Conservation (phyloP, 768 basidiomycete genomes). For the Xerocomellus intermedius region DNA sequence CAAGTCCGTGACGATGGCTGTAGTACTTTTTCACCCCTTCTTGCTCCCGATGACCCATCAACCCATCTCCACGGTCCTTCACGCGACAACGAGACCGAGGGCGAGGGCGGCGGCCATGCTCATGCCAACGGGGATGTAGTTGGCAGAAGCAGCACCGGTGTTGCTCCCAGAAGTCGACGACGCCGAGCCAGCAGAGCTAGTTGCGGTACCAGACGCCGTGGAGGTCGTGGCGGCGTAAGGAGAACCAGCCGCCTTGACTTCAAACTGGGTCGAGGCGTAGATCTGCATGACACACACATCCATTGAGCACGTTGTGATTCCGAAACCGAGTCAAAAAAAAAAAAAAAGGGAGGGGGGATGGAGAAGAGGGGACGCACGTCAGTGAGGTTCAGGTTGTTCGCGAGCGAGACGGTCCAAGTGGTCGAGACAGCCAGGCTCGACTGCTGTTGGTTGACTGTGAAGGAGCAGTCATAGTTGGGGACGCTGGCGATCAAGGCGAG, state of each 20-base stretch:
- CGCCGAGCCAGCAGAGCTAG: slow-evolving; percentile 15
- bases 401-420: slow-evolving; percentile 52
- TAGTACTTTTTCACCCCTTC: not conserved
- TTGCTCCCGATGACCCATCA: not conserved
- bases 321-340: not conserved
- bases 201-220: slow-evolving; percentile 24
- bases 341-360: too few relatives aligned
- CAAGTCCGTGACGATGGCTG: not conserved
- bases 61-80: not conserved
- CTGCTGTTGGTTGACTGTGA: slow-evolving; percentile 47
- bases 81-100: slow-evolving; percentile 30
- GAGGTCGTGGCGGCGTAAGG: slow-evolving; percentile 45
- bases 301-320: not conserved
- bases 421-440: slow-evolving; percentile 39
- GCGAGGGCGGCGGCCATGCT: slow-evolving; percentile 29
- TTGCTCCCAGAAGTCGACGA: slow-evolving; percentile 19
- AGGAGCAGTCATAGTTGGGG: slow-evolving; percentile 59
- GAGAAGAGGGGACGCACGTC: slow-evolving; percentile 43
- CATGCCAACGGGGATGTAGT: slow-evolving; percentile 29
- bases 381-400: slow-evolving; percentile 47
- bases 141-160: slow-evolving; percentile 9
- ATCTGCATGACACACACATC: slow-evolving; percentile 37
- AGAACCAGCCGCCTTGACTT: slow-evolving; percentile 57
- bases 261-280: slow-evolving; percentile 58
- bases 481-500: slow-evolving; percentile 45